These are phyloP conservation scores for Boletus smithii DNA, from an alignment of 1,284 basidiomycete genomes.

Conservation along the genomic window DNA sequence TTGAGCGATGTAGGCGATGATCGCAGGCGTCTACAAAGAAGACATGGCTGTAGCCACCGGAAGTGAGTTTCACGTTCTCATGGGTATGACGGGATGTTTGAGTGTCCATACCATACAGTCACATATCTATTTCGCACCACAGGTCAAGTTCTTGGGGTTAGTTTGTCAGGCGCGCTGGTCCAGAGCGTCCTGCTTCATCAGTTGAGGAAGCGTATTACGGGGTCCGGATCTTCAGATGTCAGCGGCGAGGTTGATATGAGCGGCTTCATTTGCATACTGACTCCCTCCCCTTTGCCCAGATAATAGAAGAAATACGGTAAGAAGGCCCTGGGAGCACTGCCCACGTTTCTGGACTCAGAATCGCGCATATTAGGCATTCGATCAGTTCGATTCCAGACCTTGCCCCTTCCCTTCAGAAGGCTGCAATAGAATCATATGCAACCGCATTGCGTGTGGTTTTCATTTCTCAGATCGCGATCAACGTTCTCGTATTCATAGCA, in stretches of 20 bases:
- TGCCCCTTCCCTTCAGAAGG: conserved; percentile 54
- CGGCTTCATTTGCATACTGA: conserved; percentile 23
- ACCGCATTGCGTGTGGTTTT: conserved; percentile 85
- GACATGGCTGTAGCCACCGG: conserved; percentile 86
- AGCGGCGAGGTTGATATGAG: conserved; percentile 34
- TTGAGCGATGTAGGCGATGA: conserved; percentile 62
- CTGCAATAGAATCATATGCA: conserved; percentile 81
- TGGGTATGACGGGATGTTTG: conserved; percentile 1
- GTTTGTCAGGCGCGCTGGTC: conserved; percentile 75
- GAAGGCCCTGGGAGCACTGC: conserved; percentile 18
- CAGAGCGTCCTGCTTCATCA: conserved; percentile 72
- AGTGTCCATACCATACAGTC: conserved; percentile 45
- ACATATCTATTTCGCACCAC: conserved; percentile 89
- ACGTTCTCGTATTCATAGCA: conserved; percentile 57
- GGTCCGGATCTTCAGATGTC: conserved; percentile 68
- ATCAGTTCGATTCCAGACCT: conserved; percentile 76
- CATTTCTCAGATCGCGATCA: conserved; percentile 67
- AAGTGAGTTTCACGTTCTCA: conserved; percentile 51
- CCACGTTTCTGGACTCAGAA: conserved; percentile 16
- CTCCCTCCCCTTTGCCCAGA: conserved; percentile 41
- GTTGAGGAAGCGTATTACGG: conserved; percentile 70
- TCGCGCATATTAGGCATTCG: conserved; percentile 58
- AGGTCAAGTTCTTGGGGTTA: conserved; percentile 88
- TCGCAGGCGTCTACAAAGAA: conserved; percentile 74
- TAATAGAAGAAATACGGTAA: conserved; percentile 69